phyloP scores from a whole-genome alignment of 805 yeast species.

The Wickerhamomyces chambardii region DNA sequence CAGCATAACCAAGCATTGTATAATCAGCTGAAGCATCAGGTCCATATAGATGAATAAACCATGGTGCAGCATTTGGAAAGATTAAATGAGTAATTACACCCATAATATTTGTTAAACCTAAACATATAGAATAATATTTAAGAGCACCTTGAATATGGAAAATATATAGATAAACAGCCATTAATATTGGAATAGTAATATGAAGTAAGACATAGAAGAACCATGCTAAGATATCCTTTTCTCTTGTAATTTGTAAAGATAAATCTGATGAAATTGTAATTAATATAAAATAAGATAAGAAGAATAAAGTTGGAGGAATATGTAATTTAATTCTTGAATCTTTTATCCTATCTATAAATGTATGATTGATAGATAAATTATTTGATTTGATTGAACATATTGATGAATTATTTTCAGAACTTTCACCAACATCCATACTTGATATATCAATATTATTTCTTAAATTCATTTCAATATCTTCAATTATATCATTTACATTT shows the following conservation, averaged over 20 bases:
- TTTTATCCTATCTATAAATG: background rate
- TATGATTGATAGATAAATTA: background rate
- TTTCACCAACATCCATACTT: background rate
- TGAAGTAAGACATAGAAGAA: slow-evolving; percentile 53
- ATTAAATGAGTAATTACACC: slow-evolving; percentile 54
- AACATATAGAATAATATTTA: slow-evolving; percentile 39
- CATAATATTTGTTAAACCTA: slow-evolving; percentile 51
- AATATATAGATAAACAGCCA: slow-evolving; percentile 53
- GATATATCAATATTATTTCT: background rate
- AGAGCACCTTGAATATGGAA: slow-evolving; percentile 61
- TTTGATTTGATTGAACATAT: background rate
- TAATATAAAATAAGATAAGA: slow-evolving; percentile 4
- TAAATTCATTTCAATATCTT: no score
- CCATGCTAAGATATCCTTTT: slow-evolving; percentile 52
- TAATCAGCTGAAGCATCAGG: slow-evolving; percentile 45
- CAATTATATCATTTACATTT: no score
- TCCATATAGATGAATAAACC: slow-evolving; percentile 60
- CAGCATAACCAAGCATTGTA: slow-evolving; percentile 61
- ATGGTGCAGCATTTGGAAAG: slow-evolving; percentile 69
- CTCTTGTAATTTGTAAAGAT: slow-evolving; percentile 25
- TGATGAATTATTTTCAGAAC: background rate
- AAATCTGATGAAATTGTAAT: background rate
- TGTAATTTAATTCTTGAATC: slow-evolving; percentile 12
- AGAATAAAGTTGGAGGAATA: slow-evolving; percentile 31
- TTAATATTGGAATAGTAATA: slow-evolving; percentile 49